Evolutionary conservation across 164 flowering plant genomes (phyloP).

Genomic region (Dillenia turbinata): DNA sequence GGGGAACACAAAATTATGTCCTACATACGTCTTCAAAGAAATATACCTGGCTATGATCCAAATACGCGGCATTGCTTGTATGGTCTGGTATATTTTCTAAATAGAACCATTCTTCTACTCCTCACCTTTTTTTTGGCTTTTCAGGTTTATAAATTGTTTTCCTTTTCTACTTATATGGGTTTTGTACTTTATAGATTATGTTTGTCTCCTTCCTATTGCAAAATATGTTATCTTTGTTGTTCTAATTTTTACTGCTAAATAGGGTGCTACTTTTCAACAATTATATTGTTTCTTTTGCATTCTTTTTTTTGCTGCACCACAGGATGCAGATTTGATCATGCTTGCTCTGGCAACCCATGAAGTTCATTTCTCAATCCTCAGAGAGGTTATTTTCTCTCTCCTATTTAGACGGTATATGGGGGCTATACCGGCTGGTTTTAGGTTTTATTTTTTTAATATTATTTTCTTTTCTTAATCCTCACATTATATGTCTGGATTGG

Average conservation of each 20-base stretch:
- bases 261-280: neutral
- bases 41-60: constrained; percentile 91
- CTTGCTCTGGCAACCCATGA: constrained; percentile 95
- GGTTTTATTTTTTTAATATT: neutral
- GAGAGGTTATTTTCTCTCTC: constrained; percentile 57
- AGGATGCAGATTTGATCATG: constrained; percentile 99
- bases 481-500: too few relatives aligned
- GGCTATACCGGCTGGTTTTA: neutral
- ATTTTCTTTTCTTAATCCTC: neutral
- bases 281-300: constrained; percentile 1
- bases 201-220: neutral
- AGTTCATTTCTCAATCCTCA: constrained; percentile 88
- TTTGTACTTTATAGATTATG: neutral
- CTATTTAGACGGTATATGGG: neutral
- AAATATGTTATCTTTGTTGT: neutral
- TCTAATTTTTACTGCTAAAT: too few relatives aligned
- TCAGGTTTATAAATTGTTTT: neutral
- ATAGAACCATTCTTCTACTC: too few relatives aligned
- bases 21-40: constrained; percentile 89
- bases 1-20: constrained; percentile 99
- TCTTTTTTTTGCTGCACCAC: constrained; percentile 3
- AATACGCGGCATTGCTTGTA: constrained; percentile 95
- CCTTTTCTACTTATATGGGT: neutral
- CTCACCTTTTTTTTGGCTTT: neutral
- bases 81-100: constrained; percentile 73